These are phyloP conservation scores for Cyclanthera cordifolia DNA, from an alignment of 306 rosid species.

Conservation along the genomic window DNA sequence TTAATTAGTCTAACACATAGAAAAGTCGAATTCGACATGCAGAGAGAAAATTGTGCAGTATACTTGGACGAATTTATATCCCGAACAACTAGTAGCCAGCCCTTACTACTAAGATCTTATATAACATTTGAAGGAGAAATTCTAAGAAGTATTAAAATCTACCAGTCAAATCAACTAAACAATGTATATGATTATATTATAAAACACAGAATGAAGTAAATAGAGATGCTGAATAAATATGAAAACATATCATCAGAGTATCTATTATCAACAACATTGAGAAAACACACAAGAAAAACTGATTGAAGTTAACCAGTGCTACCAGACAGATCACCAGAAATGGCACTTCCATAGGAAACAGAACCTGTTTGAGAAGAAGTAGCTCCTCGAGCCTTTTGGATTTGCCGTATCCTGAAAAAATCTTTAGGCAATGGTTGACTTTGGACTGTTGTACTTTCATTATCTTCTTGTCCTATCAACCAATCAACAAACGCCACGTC, in stretches of 20 bases:
- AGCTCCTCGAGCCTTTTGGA: conserved; percentile 58
- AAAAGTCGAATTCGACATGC: neutral
- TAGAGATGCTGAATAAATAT: neutral
- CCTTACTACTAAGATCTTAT: neutral
- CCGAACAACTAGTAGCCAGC: neutral
- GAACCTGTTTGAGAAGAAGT: conserved; percentile 87
- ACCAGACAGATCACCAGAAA: conserved; percentile 88
- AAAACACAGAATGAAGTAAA: neutral
- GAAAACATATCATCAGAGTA: neutral
- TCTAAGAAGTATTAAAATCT: neutral
- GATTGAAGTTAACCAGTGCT: conserved; percentile 46
- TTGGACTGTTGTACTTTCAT: conserved; percentile 58
- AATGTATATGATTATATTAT: neutral
- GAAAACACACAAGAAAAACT: neutral
- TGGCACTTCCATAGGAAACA: conserved; percentile 79
- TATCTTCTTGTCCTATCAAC: conserved; percentile 62
- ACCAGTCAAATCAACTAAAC: neutral
- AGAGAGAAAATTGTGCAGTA: neutral
- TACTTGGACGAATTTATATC: neutral
- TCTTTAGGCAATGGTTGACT: conserved; percentile 85
- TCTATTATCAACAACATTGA: neutral
- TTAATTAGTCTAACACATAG: no score
- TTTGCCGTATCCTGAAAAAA: conserved; percentile 74
- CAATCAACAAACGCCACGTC: neutral
- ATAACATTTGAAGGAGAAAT: neutral